Evolutionary conservation across 164 flowering plant species (phyloP), one percentile per base, ranked within the genome.

Genomic region (Umbellularia californica): DNA sequence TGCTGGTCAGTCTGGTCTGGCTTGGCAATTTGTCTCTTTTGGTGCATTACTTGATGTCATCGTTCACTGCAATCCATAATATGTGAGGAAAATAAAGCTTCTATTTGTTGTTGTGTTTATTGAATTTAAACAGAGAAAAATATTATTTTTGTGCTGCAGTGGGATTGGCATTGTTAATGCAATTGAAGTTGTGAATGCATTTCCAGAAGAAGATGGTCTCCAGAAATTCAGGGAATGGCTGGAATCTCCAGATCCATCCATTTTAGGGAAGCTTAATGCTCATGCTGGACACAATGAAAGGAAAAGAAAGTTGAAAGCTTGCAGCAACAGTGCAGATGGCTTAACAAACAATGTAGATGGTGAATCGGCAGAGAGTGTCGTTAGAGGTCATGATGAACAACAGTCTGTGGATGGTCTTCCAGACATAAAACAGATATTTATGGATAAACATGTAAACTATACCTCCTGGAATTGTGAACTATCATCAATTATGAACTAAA

Each of bases 121-220:
- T 55, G 41, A 24, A n/a, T 74, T 58, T 10, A 14, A 27, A 58
- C 50, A 9, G 41, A 66, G 9, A 14, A 55, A 55, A 27, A 23
- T 27, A 28, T 65, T 28, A 65, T 24, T 30, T 66, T 15, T 66
- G 19, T 70, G 66, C 60, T 75, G 35, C 73, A 83, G 85, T 73
- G 85, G 83, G 58, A 88, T 95, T 77, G 99, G 99, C 58, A 95
- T 93, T 78, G 99, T 95, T 52, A 95, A 95, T 91, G 99, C 98
- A 72, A 87, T 95, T 82, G 99, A 95, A 84, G 96, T 95, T 79
- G 82, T 92, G 70, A 87, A 87, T 89, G 98, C 99, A 73, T 95
- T 90, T 85, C 97, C 97, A 17, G 99, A 90, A 82, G 94, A 90
- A 75, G 90, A 88, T 80, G 99, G 99, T 58, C 96, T 95, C 71